Conservation (phyloP, 495 filamentous ascomycete genomes). For the Hypoxylon fuscum region DNA sequence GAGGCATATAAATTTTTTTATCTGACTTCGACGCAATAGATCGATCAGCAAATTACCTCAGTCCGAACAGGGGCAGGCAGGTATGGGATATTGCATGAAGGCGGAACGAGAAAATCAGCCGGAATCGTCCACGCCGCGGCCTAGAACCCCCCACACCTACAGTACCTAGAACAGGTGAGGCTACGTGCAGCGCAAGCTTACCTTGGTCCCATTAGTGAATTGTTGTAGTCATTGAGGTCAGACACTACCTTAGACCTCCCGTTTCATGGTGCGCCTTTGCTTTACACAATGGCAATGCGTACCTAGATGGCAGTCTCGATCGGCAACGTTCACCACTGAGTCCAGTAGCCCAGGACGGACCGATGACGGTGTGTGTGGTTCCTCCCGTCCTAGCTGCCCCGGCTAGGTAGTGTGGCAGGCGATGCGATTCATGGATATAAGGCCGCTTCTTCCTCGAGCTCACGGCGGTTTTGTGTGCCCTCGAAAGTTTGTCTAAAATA, state of each 20-base stretch:
- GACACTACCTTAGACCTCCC: constrained; percentile 6
- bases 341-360: constrained; percentile 5
- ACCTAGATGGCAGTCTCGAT: constrained; percentile 19
- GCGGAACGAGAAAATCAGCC: constrained; percentile 30
- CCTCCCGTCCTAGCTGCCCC: constrained; percentile 2
- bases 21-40: neutral
- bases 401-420: neutral
- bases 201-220: constrained; percentile 29
- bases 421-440: constrained; percentile 22
- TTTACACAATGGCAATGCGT: constrained; percentile 20
- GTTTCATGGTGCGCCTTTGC: constrained; percentile 2
- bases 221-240: constrained; percentile 35
- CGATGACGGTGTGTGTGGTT: constrained; percentile 37
- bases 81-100: constrained; percentile 22
- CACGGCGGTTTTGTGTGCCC: too few relatives aligned
- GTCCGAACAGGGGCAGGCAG: constrained; percentile 24
- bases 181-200: constrained; percentile 35
- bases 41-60: constrained; percentile 39
- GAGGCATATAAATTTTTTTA: constrained; percentile 43
- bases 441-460: constrained; percentile 22
- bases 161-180: constrained; percentile 22
- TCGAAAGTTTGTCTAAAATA: too few relatives aligned
- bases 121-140: constrained; percentile 10
- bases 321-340: constrained; percentile 16
- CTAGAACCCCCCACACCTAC: constrained; percentile 26